Conservation (phyloP, 805 yeast species). For the Yarrowia divulgata region DNA sequence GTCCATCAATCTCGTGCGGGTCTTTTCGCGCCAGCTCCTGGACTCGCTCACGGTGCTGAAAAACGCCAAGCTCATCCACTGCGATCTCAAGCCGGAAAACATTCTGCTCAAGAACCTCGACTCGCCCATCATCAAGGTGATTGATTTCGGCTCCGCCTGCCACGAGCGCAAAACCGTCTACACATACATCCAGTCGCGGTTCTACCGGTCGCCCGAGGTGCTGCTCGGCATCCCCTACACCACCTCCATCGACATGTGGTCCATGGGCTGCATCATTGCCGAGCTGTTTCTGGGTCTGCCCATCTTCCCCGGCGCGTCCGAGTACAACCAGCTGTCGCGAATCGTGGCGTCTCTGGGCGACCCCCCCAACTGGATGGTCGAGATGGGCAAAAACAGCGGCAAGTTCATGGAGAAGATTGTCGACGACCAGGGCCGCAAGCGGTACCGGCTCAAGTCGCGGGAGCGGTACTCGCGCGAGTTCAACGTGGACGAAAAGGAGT, state of each 20-base stretch:
- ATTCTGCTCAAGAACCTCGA: constrained; percentile 81
- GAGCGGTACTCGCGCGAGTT: constrained; percentile 59
- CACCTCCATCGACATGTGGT: constrained; percentile 96
- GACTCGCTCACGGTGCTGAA: constrained; percentile 83
- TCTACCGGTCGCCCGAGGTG: constrained; percentile 94
- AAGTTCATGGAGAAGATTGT: constrained; percentile 65
- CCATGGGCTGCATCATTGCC: constrained; percentile 89
- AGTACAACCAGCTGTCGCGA: constrained; percentile 85
- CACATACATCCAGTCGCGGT: constrained; percentile 90
- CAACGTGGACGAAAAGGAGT: constrained; percentile 69
- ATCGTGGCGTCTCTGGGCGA: constrained; percentile 79
- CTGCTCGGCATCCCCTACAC: constrained; percentile 91
- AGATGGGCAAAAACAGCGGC: constrained; percentile 85
- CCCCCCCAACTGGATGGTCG: constrained; percentile 97
- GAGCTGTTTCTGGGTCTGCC: constrained; percentile 93
- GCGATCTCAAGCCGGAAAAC: constrained; percentile 97
- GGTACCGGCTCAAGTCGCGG: constrained; percentile 57
- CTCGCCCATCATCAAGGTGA: constrained; percentile 85
- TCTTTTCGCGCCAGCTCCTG: constrained; percentile 78
- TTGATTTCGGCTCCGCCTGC: constrained; percentile 96
- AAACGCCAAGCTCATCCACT: constrained; percentile 84
- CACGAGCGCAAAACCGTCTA: constrained; percentile 88
- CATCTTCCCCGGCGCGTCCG: constrained; percentile 92
- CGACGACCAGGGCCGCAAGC: constrained; percentile 51
- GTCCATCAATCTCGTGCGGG: constrained; percentile 76